phyloP scores from a whole-genome alignment of 768 basidiomycete genomes.

The Pisolithus microcarpus region DNA sequence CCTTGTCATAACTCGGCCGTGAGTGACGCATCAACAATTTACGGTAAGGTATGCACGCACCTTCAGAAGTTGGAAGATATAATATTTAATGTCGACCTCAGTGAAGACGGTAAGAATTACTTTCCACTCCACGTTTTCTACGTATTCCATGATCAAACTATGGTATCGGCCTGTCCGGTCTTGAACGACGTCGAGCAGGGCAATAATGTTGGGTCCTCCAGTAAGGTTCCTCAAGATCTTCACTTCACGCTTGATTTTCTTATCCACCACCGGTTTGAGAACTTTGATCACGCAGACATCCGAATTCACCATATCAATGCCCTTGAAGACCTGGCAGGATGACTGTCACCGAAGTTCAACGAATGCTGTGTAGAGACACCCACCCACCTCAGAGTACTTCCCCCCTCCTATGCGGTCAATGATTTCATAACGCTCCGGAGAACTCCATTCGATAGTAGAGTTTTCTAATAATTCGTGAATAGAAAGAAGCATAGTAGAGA shows the following conservation, averaged over 20 bases:
- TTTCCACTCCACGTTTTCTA: slow-evolving; percentile 65
- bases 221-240: slow-evolving; percentile 65
- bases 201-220: slow-evolving; percentile 65
- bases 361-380: not conserved
- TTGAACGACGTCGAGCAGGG: slow-evolving; percentile 59
- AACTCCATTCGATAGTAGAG: slow-evolving; percentile 55
- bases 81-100: slow-evolving; percentile 62
- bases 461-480: slow-evolving; percentile 35
- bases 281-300: slow-evolving; percentile 63
- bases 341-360: slow-evolving; percentile 2
- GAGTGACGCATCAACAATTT: not conserved
- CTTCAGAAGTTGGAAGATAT: slow-evolving; percentile 59
- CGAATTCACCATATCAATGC: slow-evolving; percentile 46
- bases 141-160: slow-evolving; percentile 61
- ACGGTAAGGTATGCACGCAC: slow-evolving; percentile 15
- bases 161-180: slow-evolving; percentile 57
- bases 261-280: slow-evolving; percentile 56
- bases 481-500: slow-evolving; percentile 1
- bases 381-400: slow-evolving; percentile 55
- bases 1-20: slow-evolving; percentile 20
- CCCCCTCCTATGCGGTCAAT: slow-evolving; percentile 57
- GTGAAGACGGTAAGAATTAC: slow-evolving; percentile 48
- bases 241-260: slow-evolving; percentile 72
- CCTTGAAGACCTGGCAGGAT: slow-evolving; percentile 45
- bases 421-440: slow-evolving; percentile 62